Percentiles rank a stretch among this genome's conserved stretches.
phyloP scores from a whole-genome alignment of 352 stramenopile species.

The Pythium rhizo-oryzae region DNA sequence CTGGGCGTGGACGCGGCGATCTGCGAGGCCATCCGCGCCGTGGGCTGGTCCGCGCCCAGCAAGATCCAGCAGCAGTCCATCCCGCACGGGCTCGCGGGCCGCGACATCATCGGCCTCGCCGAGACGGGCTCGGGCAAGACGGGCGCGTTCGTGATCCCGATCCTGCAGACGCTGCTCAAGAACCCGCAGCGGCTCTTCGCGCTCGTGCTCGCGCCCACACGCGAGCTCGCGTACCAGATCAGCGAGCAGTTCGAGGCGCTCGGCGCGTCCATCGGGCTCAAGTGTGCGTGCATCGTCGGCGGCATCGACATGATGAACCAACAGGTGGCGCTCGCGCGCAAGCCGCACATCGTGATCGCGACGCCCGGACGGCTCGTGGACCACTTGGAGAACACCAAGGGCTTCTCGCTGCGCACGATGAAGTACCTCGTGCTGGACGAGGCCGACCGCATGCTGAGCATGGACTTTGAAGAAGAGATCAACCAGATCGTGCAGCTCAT shows the following conservation, averaged over 20 bases:
- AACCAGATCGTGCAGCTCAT: constrained; percentile 98
- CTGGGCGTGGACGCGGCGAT: constrained; percentile 92
- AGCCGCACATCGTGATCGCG: constrained; percentile 96
- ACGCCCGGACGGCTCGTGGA: constrained; percentile 94
- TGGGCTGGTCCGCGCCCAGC: constrained; percentile 94
- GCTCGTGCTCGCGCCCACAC: constrained; percentile 92
- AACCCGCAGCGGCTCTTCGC: constrained; percentile 91
- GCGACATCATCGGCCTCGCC: constrained; percentile 97
- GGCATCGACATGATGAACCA: constrained; percentile 98
- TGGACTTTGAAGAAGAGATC: constrained; percentile 99
- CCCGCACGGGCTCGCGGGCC: constrained; percentile 89
- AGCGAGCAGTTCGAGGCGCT: constrained; percentile 94
- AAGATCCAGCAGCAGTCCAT: constrained; percentile 96
- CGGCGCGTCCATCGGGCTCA: constrained; percentile 92
- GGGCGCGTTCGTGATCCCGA: constrained; percentile 94
- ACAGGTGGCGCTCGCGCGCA: constrained; percentile 96
- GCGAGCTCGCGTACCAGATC: constrained; percentile 97
- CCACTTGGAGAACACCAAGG: constrained; percentile 97
- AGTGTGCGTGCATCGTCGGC: constrained; percentile 92
- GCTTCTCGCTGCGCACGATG: constrained; percentile 91
- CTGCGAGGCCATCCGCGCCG: constrained; percentile 88
- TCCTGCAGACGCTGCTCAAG: constrained; percentile 92
- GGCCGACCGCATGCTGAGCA: constrained; percentile 95
- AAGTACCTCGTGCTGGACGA: constrained; percentile 95
- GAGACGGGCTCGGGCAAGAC: constrained; percentile 97